Base-by-base conservation (phyloP, 1,139 yeast genomes). In the Pichia terricola region DNA sequence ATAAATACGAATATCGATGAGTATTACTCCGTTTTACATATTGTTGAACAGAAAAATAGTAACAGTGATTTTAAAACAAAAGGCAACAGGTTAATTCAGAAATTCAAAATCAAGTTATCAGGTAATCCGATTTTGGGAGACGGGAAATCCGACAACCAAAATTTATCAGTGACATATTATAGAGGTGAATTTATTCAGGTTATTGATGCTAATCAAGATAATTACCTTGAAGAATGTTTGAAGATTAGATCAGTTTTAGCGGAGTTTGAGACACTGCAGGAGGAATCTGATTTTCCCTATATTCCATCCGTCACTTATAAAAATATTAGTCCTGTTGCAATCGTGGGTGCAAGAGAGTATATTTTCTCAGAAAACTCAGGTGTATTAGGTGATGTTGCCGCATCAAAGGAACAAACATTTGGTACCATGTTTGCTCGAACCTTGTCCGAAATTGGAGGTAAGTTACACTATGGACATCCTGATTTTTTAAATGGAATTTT, bases 371-470 rank as follows among this genome's bases (percentile, higher is more conserved):
- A 86, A 59, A 82, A 82, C 53, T 76, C 82, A 45, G 96, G 96
- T 5, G 80, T 86, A 3, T 64, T 87, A 26, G 96, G 96, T 1
- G 96, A 87, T 62, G 81, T 87, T 45, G 95, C 96, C 1, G 96
- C 96, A 1, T 94, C 95, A 0, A 87, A 87, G 56, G 96, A 87
- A 57, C 95, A 87, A 59, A 87, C 96, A 0, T 87, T 87, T 68
- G 95, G 96, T 0, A 87, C 96, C 0, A 65, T 87, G 45, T 87
- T 86, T 67, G 89, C 95, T 0, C 69, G 96, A 52, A 84, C 95
- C 0, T 64, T 87, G 53, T 89, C 94, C 0, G 83, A 81, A 50
- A 79, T 87, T 50, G 95, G 95, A 0, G 95, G 94, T 0, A 87
- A 87, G 58, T 65, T 87, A 35, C 96, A 87, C 57, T 87, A 87